A percentile compares a stretch with the other conserved stretches of the same genome.
These are phyloP conservation scores for Kuraishia piskuri DNA, from an alignment of 805 yeast genomes.

Conservation along the genomic window DNA sequence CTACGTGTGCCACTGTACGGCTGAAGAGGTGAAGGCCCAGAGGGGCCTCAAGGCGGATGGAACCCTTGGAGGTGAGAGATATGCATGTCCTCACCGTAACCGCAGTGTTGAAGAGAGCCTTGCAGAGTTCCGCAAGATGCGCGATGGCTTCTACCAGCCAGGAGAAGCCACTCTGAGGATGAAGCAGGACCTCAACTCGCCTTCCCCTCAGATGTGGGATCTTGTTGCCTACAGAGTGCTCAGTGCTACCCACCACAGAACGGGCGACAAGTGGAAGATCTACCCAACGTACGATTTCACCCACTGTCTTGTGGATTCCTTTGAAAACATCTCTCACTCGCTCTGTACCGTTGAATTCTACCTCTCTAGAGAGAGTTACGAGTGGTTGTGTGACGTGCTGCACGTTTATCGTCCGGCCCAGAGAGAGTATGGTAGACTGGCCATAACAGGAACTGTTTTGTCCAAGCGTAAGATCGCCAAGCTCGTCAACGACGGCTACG, in stretches of 20 bases:
- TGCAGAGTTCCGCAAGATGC: constrained; percentile 80
- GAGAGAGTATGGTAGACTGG: constrained; percentile 95
- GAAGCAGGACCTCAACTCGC: constrained; percentile 87
- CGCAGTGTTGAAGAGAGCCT: constrained; percentile 69
- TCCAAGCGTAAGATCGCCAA: constrained; percentile 95
- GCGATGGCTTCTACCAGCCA: constrained; percentile 77
- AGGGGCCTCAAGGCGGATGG: constrained; percentile 93
- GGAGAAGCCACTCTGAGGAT: constrained; percentile 94
- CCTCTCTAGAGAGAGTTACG: constrained; percentile 88
- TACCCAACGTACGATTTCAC: constrained; percentile 99
- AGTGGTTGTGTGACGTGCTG: constrained; percentile 95
- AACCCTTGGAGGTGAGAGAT: constrained; percentile 87
- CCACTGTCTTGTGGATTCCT: constrained; percentile 96
- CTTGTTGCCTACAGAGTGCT: constrained; percentile 93
- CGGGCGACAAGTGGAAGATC: constrained; percentile 95
- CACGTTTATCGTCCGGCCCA: constrained; percentile 97
- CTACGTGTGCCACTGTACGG: constrained; percentile 88
- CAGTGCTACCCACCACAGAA: constrained; percentile 89
- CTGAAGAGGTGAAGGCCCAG: constrained; percentile 82
- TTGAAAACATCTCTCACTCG: constrained; percentile 93
- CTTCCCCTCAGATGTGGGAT: constrained; percentile 99
- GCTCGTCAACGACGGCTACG: constrained; percentile 71
- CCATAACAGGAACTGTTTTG: constrained; percentile 87
- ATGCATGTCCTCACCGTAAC: constrained; percentile 69
- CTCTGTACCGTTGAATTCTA: constrained; percentile 94